Conservation (phyloP, 495 filamentous ascomycete genomes). For the Parathielavia appendiculata region DNA sequence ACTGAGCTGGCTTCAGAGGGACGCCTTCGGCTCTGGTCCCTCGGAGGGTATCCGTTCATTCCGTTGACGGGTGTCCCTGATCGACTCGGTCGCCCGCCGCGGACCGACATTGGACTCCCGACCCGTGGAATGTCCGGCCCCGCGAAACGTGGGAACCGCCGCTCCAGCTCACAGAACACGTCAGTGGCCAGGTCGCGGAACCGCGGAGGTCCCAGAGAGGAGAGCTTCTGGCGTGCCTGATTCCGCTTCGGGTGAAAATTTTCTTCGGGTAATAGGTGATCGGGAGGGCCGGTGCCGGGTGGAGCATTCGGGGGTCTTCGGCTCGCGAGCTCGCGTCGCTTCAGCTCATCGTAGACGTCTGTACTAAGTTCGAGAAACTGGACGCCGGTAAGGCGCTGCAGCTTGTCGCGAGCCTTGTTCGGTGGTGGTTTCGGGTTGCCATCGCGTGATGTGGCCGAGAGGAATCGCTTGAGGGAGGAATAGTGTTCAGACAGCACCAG, state of each 20-base stretch:
- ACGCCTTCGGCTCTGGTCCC: constrained; percentile 40
- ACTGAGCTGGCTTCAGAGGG: constrained; percentile 54
- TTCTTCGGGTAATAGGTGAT: constrained; percentile 71
- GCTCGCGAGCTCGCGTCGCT: constrained; percentile 66
- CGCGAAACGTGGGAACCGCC: constrained; percentile 79
- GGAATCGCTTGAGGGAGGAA: constrained; percentile 67
- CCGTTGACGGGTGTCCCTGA: constrained; percentile 54
- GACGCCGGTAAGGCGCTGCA: constrained; percentile 77
- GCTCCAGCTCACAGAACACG: constrained; percentile 90
- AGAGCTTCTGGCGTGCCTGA: constrained; percentile 88
- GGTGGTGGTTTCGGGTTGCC: constrained; percentile 68
- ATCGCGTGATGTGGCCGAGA: constrained; percentile 64
- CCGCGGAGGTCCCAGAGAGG: constrained; percentile 72
- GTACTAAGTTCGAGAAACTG: constrained; percentile 97
- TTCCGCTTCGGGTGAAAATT: constrained; percentile 96
- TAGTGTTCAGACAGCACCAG: constrained; percentile 70
- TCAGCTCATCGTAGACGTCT: constrained; percentile 92
- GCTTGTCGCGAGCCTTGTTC: constrained; percentile 87
- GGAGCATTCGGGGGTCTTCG: constrained; percentile 51
- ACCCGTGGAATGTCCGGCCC: constrained; percentile 59
- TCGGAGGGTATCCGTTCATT: constrained; percentile 44
- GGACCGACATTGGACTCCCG: constrained; percentile 61
- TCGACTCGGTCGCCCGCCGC: constrained; percentile 47
- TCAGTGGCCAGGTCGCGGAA: constrained; percentile 92
- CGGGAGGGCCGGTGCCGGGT: constrained; percentile 51